phyloP scores from a whole-genome alignment of 106 monocot species.

The Acorus calamus region DNA sequence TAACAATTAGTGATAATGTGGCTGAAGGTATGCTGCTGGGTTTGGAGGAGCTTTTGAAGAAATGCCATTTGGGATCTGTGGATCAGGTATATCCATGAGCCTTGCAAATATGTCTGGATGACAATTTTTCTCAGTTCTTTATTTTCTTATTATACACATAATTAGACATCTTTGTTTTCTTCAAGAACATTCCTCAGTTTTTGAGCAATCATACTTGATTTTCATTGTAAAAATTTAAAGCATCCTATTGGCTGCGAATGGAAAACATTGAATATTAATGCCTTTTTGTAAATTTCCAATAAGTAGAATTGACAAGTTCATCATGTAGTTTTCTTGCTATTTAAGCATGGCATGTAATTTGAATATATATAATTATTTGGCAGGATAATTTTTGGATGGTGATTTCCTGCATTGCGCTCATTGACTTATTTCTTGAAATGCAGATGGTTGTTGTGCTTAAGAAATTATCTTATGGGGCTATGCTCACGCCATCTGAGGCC shows the following conservation, averaged over 20 bases:
- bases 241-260: no score
- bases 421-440: slow-evolving; percentile 5
- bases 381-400: background rate
- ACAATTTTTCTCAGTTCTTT: background rate
- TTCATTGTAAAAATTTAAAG: no score
- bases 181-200: no score
- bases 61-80: slow-evolving; percentile 70
- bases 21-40: slow-evolving; percentile 60
- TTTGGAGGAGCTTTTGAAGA: slow-evolving; percentile 60
- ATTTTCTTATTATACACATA: background rate
- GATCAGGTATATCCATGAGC: slow-evolving; percentile 44
- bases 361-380: no score
- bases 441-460: slow-evolving; percentile 85
- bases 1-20: slow-evolving; percentile 42
- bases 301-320: no score
- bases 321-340: no score
- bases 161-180: background rate
- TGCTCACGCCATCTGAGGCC: slow-evolving; percentile 70
- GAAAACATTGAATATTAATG: no score
- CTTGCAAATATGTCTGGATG: background rate
- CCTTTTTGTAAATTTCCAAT: no score
- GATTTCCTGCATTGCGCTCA: background rate
- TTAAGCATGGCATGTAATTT: background rate
- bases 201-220: no score
- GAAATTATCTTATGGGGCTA: slow-evolving; percentile 67